These are phyloP conservation scores for Ormosia emarginata DNA, from an alignment of 306 rosid species.

Conservation along the genomic window DNA sequence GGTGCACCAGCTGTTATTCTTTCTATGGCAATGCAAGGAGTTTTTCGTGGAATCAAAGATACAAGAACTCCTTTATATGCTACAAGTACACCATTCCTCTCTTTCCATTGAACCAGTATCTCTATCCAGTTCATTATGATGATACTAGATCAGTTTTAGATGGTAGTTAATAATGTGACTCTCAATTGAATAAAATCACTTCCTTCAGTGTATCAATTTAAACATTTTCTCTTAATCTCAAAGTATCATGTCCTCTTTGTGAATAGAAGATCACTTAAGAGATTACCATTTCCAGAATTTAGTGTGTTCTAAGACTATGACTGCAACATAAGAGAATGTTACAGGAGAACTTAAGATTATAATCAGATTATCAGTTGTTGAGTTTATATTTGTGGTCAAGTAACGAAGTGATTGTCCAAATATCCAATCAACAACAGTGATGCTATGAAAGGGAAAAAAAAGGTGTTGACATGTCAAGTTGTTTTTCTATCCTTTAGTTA, in stretches of 20 bases:
- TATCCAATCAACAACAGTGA: neutral
- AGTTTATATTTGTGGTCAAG: neutral
- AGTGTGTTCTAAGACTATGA: neutral
- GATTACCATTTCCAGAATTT: neutral
- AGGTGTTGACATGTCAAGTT: neutral
- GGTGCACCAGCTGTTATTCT: constrained; percentile 93
- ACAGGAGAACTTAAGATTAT: neutral
- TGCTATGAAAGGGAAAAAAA: neutral
- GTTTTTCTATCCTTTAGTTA: neutral
- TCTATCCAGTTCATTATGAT: neutral
- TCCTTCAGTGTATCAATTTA: neutral
- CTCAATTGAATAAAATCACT: neutral
- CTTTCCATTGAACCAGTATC: constrained; percentile 5
- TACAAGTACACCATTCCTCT: constrained; percentile 37
- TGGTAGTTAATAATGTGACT: neutral
- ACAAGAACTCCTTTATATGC: constrained; percentile 86
- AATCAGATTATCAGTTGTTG: neutral
- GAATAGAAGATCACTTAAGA: neutral
- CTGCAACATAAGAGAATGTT: neutral
- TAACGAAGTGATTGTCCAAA: neutral
- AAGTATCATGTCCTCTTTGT: neutral
- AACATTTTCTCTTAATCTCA: neutral
- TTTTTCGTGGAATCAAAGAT: constrained; percentile 83
- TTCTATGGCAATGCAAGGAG: constrained; percentile 87
- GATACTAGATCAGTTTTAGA: neutral